These are phyloP conservation scores for Malus sylvestris DNA, from an alignment of 306 rosid species.

Conservation along the genomic window DNA sequence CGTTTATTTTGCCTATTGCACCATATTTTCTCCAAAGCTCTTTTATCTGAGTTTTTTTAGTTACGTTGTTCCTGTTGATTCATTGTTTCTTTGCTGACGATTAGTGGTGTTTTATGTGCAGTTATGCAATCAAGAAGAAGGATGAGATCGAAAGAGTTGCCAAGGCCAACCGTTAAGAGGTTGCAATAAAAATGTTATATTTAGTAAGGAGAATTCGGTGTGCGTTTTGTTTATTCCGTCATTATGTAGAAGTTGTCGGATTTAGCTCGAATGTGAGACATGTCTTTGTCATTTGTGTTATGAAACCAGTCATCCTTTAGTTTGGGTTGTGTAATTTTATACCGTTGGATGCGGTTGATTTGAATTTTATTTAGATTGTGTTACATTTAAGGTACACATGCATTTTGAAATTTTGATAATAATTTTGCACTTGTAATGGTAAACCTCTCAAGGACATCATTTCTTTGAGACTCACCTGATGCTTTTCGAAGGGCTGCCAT, in stretches of 20 bases:
- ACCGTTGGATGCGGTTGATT: background rate
- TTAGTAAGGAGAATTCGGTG: conserved; percentile 12
- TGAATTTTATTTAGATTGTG: background rate
- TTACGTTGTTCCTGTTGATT: background rate
- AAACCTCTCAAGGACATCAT: too few relatives aligned
- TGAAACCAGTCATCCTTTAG: background rate
- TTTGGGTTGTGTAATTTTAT: background rate
- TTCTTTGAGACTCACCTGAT: too few relatives aligned
- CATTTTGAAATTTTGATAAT: background rate
- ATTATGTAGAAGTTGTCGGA: background rate
- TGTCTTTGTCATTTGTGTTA: background rate
- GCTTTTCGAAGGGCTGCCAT: too few relatives aligned
- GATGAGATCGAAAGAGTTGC: conserved; percentile 53
- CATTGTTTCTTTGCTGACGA: background rate
- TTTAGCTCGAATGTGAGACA: background rate
- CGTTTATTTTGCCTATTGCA: background rate
- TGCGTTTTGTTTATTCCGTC: background rate
- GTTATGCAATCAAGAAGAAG: conserved; percentile 54
- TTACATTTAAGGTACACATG: background rate
- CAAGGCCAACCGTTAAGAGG: conserved; percentile 48
- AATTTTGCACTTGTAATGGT: background rate
- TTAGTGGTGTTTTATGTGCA: background rate
- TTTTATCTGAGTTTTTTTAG: background rate
- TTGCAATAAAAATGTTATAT: background rate
- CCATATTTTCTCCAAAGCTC: background rate